phyloP scores from a whole-genome alignment of 2,329 filamentous ascomycete species.

The Stemphylium beticola region DNA sequence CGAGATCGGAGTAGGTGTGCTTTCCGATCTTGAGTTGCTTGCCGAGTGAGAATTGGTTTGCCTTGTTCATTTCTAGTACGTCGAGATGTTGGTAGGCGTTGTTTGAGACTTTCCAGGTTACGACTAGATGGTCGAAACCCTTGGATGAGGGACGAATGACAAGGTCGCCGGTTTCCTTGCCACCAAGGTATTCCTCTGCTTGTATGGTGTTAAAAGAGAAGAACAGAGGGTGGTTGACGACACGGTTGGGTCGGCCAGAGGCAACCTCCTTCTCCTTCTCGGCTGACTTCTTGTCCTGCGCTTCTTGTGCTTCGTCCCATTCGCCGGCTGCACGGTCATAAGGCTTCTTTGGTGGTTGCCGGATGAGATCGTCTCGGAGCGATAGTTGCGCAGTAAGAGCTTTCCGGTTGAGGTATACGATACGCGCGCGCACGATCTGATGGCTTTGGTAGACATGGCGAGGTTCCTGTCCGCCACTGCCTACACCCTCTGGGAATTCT shows the following conservation, averaged over 20 bases:
- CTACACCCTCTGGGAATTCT: constrained; percentile 76
- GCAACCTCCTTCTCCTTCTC: constrained; percentile 84
- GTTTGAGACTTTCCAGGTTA: constrained; percentile 98
- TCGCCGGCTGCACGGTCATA: constrained; percentile 76
- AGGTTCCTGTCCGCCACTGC: constrained; percentile 53
- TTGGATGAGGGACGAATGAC: constrained; percentile 96
- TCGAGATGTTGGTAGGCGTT: constrained; percentile 98
- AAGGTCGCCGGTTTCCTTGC: constrained; percentile 83
- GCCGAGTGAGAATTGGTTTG: constrained; percentile 94
- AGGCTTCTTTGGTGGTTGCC: constrained; percentile 57
- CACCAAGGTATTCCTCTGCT: constrained; percentile 90
- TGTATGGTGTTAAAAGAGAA: constrained; percentile 89
- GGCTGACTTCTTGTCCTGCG: constrained; percentile 76
- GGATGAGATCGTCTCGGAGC: constrained; percentile 80
- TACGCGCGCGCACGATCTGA: constrained; percentile 87
- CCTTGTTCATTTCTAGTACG: constrained; percentile 94
- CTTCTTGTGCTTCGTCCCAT: constrained; percentile 87
- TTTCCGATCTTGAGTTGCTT: constrained; percentile 85
- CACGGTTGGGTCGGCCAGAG: constrained; percentile 84
- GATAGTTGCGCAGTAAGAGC: constrained; percentile 84
- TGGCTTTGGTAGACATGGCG: constrained; percentile 74
- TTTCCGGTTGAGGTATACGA: constrained; percentile 86
- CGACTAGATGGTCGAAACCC: constrained; percentile 90
- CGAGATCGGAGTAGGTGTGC: constrained; percentile 92
- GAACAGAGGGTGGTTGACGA: constrained; percentile 98